A percentile compares a stretch with the other conserved stretches of the same genome.
Evolutionary conservation across 1,284 basidiomycete species (phyloP).

Genomic region (Bondarzewia mesenterica): DNA sequence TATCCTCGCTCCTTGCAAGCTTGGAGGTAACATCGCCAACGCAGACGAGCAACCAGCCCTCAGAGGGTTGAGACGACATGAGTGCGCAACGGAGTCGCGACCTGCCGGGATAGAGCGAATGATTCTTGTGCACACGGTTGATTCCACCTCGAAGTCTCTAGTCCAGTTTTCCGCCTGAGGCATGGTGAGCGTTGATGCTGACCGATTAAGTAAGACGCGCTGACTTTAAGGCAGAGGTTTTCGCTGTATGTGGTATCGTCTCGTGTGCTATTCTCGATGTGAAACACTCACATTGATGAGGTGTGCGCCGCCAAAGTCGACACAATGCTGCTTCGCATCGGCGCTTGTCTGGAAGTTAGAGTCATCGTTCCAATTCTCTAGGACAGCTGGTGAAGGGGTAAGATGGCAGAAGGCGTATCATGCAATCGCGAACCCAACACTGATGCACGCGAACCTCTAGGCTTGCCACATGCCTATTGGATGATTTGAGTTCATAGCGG

Average conservation of each 20-base stretch:
- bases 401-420: background rate
- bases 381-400: background rate
- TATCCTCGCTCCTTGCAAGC: slow-evolving; percentile 48
- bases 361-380: slow-evolving; percentile 24
- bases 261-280: slow-evolving; percentile 3
- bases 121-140: slow-evolving; percentile 33
- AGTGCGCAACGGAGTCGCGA: slow-evolving; percentile 33
- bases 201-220: too few species aligned
- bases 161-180: slow-evolving; percentile 56
- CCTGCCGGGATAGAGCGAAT: slow-evolving; percentile 57
- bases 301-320: background rate
- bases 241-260: slow-evolving; percentile 2
- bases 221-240: slow-evolving; percentile 6
- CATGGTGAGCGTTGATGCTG: slow-evolving; percentile 25
- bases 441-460: slow-evolving; percentile 9
- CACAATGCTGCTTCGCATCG: slow-evolving; percentile 1
- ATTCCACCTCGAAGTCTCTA: slow-evolving; percentile 49
- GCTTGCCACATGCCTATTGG: background rate
- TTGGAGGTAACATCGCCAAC: slow-evolving; percentile 42
- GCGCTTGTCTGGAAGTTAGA: slow-evolving; percentile 17
- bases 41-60: slow-evolving; percentile 31
- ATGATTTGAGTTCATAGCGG: background rate
- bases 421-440: slow-evolving; percentile 20
- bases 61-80: slow-evolving; percentile 47
- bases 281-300: slow-evolving; percentile 6